phyloP scores from a whole-genome alignment of 345 rosid species.

The Citrus sp. region DNA sequence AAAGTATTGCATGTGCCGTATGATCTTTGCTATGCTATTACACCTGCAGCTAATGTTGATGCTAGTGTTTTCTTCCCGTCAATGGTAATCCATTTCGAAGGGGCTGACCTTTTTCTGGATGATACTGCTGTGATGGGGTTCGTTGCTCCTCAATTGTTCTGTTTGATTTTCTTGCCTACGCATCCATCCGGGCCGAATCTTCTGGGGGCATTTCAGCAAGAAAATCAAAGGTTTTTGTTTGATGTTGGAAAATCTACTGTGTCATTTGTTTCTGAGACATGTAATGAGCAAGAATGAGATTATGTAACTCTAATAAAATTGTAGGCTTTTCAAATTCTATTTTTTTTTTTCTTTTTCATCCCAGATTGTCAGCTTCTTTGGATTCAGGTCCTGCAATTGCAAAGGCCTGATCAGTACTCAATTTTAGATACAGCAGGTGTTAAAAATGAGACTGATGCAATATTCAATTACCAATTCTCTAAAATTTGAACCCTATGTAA shows the following conservation, averaged over 20 bases:
- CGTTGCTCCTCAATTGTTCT: neutral
- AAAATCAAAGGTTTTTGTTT: neutral
- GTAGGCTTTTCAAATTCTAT: too few species aligned
- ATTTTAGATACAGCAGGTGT: too few species aligned
- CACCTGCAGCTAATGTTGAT: neutral
- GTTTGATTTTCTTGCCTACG: neutral
- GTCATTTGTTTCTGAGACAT: neutral
- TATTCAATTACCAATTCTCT: too few species aligned
- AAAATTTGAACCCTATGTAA: too few species aligned
- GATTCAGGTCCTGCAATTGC: too few species aligned
- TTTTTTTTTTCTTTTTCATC: too few species aligned
- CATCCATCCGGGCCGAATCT: neutral
- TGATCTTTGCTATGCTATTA: neutral
- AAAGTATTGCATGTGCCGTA: neutral
- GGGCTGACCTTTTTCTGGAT: neutral
- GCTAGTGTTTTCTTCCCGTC: neutral
- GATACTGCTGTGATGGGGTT: neutral
- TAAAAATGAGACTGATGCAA: too few species aligned
- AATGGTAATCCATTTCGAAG: neutral
- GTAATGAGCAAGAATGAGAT: neutral
- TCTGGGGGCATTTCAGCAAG: constrained; percentile 11
- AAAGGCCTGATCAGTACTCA: too few species aligned
- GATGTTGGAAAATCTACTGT: neutral
- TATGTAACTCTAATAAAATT: neutral
- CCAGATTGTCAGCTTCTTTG: too few species aligned